A percentile compares a stretch with the other conserved stretches of the same genome.
Evolutionary conservation across 2,329 filamentous ascomycete species (phyloP).

Genomic region (Aaosphaeria pasadenensis): DNA sequence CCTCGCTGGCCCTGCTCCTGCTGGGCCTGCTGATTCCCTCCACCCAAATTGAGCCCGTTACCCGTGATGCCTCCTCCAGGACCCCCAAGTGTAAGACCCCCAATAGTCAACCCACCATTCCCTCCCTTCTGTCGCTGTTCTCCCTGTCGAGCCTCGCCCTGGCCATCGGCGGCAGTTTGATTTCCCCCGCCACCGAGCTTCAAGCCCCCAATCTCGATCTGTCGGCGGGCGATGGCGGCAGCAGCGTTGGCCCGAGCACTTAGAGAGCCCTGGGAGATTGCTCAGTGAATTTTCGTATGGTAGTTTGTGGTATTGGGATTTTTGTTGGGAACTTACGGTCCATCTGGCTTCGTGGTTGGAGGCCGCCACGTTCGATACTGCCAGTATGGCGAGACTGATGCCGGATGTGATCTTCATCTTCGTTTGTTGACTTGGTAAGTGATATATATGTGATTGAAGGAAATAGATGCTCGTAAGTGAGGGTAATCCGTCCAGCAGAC

Average conservation of each 20-base stretch:
- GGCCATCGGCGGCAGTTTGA: not conserved
- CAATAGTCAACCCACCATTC: constrained; percentile 15
- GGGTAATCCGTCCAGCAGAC: too few relatives aligned
- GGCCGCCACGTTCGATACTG: constrained; percentile 17
- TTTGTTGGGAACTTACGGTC: constrained; percentile 13
- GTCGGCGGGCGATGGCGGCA: constrained; percentile 10
- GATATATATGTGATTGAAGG: constrained; percentile 1
- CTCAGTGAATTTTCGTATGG: not conserved
- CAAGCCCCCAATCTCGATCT: constrained; percentile 15
- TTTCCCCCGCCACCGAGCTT: constrained; percentile 5
- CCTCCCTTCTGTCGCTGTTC: constrained; percentile 1
- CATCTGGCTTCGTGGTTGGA: constrained; percentile 11
- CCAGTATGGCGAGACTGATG: constrained; percentile 16
- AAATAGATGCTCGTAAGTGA: too few relatives aligned
- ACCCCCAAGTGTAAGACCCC: constrained; percentile 16
- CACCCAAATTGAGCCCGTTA: constrained; percentile 15
- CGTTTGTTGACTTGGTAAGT: constrained; percentile 5
- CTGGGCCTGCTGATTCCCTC: not conserved
- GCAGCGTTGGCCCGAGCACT: constrained; percentile 10
- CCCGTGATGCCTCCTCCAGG: constrained; percentile 24
- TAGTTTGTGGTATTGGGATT: not conserved
- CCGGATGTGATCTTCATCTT: constrained; percentile 23
- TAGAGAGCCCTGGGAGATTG: constrained; percentile 7
- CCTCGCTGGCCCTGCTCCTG: not conserved
- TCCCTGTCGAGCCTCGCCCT: constrained; percentile 1